Evolutionary conservation across 2,329 filamentous ascomycete genomes (phyloP).

Genomic region (Colletotrichum tanaceti): DNA sequence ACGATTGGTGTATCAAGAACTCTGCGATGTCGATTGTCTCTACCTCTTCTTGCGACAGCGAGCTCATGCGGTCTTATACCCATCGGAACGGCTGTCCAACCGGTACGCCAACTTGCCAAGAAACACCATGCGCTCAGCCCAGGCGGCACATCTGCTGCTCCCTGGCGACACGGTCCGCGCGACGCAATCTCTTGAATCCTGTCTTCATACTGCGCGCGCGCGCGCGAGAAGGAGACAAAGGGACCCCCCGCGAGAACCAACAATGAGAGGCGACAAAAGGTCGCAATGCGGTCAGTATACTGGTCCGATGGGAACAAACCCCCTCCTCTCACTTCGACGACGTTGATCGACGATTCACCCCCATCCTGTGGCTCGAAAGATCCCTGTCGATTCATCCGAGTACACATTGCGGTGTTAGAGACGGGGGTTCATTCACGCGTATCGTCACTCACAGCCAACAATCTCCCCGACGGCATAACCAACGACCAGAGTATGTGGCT

Average conservation of each 20-base stretch:
- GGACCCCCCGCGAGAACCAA: background rate
- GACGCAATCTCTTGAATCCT: background rate
- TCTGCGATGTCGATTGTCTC: background rate
- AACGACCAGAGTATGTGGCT: conserved; percentile 4
- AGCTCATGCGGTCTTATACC: conserved; percentile 5
- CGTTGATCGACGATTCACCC: background rate
- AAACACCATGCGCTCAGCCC: background rate
- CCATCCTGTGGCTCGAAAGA: conserved; percentile 2
- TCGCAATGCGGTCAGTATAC: background rate
- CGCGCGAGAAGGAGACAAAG: too few species aligned
- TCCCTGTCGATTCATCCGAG: background rate
- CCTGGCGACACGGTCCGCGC: too few species aligned
- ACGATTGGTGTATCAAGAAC: background rate
- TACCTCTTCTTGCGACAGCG: background rate
- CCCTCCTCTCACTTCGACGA: background rate
- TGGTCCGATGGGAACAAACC: background rate
- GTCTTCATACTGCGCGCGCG: too few species aligned
- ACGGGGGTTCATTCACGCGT: background rate
- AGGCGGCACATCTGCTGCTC: background rate
- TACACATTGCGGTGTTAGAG: background rate
- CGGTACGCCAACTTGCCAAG: background rate
- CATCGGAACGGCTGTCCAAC: background rate
- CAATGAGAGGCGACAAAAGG: background rate
- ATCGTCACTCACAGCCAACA: background rate
- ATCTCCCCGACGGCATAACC: conserved; percentile 25